phyloP scores from a whole-genome alignment of 768 basidiomycete genomes.

The Serpula lacrymans region DNA sequence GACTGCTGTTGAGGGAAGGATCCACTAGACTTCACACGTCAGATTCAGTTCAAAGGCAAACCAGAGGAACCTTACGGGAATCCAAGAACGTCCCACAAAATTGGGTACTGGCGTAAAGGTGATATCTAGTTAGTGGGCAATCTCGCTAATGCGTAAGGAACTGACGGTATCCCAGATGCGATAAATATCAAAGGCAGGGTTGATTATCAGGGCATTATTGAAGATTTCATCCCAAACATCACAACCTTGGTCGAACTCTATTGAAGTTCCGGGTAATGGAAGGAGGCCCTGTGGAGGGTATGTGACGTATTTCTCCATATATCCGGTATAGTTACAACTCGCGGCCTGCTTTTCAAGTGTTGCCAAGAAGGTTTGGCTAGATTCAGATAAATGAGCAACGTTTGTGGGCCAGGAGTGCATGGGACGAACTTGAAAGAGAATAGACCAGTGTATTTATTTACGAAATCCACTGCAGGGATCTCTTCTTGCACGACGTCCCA shows the following conservation, averaged over 20 bases:
- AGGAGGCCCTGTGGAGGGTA: conserved; percentile 67
- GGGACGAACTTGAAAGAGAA: conserved; percentile 66
- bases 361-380: conserved; percentile 60
- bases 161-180: conserved; percentile 67
- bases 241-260: conserved; percentile 46
- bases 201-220: conserved; percentile 54
- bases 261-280: conserved; percentile 63
- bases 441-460: conserved; percentile 66
- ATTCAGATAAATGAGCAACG: not conserved
- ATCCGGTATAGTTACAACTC: conserved; percentile 61
- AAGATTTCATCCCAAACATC: conserved; percentile 69
- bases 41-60: not conserved
- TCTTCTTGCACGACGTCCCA: conserved; percentile 64
- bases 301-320: conserved; percentile 57
- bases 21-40: conserved; percentile 34
- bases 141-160: not conserved
- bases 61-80: conserved; percentile 52
- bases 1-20: conserved; percentile 53
- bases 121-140: conserved; percentile 1
- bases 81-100: conserved; percentile 79
- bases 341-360: conserved; percentile 51
- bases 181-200: conserved; percentile 78
- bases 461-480: conserved; percentile 72
- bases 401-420: not conserved
- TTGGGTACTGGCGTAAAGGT: conserved; percentile 40